Percentiles rank a stretch among this genome's conserved stretches.
Conservation (phyloP, 2,329 filamentous ascomycete species). For the Alternaria infectoria region DNA sequence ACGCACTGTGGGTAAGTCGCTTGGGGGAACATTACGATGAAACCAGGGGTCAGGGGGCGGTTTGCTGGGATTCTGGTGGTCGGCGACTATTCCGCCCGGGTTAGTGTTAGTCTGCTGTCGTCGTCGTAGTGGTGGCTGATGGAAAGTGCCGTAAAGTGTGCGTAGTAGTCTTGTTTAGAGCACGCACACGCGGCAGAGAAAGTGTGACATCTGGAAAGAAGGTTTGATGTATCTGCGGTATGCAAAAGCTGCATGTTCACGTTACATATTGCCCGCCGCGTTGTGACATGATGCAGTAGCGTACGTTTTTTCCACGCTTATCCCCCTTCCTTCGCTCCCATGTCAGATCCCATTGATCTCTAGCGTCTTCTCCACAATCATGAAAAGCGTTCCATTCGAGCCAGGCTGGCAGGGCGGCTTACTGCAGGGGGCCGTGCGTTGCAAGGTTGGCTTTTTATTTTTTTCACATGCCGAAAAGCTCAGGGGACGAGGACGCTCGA, state of each 20-base stretch:
- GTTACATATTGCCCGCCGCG: background rate
- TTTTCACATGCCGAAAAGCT: constrained; percentile 7
- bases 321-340: constrained; percentile 7
- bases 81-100: background rate
- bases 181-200: background rate
- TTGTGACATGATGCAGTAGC: constrained; percentile 15
- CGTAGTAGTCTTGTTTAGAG: background rate
- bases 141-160: background rate
- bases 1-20: background rate
- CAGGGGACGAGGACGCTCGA: constrained; percentile 1
- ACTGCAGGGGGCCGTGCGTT: constrained; percentile 1
- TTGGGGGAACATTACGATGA: constrained; percentile 1
- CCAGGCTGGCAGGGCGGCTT: constrained; percentile 1
- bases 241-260: constrained; percentile 6
- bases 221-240: background rate
- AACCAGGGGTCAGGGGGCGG: constrained; percentile 9
- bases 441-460: background rate
- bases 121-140: background rate
- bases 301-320: constrained; percentile 7
- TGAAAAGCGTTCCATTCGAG: constrained; percentile 1
- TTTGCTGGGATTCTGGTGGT: background rate
- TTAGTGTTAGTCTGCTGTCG: background rate
- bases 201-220: background rate
- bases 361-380: constrained; percentile 15
- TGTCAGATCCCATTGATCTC: background rate